phyloP scores from a whole-genome alignment of 129 eudicot genomes.

The carrot (Daucus carota) region DNA sequence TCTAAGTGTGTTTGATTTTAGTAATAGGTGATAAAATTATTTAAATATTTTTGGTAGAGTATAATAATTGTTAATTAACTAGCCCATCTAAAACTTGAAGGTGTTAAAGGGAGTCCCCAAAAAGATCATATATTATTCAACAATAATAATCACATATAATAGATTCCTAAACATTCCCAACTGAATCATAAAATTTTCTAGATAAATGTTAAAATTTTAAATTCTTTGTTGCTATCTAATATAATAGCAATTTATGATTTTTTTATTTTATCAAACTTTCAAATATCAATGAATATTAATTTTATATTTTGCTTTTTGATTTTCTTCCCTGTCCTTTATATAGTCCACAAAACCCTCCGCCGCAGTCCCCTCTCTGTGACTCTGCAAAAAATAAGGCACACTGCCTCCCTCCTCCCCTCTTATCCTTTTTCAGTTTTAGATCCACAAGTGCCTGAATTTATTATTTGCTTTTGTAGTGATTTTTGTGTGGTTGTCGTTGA shows the following conservation, averaged over 20 bases:
- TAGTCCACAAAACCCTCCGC: background rate
- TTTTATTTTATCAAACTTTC: background rate
- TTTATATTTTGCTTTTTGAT: background rate
- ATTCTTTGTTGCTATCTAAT: background rate
- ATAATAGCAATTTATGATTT: background rate
- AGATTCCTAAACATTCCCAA: background rate
- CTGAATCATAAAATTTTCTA: background rate
- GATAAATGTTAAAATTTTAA: background rate
- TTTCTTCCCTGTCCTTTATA: background rate
- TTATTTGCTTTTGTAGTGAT: background rate
- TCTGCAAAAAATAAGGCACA: background rate
- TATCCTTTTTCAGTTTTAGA: no score
- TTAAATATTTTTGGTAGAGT: no score
- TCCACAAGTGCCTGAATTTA: no score
- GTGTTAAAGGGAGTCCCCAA: no score
- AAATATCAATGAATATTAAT: background rate
- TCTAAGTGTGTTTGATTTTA: no score
- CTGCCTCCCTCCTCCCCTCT: background rate
- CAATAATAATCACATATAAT: background rate
- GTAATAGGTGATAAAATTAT: no score
- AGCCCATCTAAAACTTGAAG: no score
- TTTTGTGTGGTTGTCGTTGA: background rate
- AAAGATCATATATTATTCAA: no score
- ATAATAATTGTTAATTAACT: no score
- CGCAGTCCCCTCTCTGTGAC: background rate